A percentile compares a stretch with the other conserved stretches of the same genome.
Evolutionary conservation across 2,329 filamentous ascomycete species (phyloP).

Genomic region (Alternaria metachromatica): DNA sequence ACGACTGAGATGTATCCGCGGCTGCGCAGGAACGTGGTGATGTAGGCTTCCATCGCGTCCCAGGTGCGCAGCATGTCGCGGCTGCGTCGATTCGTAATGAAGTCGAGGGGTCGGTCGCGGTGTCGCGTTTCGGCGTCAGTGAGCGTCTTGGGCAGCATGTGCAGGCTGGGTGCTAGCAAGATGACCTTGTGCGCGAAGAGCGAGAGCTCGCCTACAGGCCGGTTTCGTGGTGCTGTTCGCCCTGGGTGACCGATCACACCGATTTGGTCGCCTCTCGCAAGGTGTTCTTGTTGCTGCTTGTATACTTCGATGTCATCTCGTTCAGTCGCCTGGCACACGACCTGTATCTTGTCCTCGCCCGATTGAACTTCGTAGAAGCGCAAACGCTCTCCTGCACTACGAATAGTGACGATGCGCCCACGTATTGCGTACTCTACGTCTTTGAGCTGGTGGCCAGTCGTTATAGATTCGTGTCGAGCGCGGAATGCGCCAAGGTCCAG

Average conservation of each 20-base stretch:
- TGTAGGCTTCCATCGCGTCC: slow-evolving; percentile 85
- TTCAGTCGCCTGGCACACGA: neutral
- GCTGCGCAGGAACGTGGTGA: slow-evolving; percentile 86
- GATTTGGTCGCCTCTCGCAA: slow-evolving; percentile 49
- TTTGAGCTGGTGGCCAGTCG: neutral
- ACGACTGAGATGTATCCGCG: slow-evolving; percentile 92
- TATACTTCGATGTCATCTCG: neutral
- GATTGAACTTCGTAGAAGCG: neutral
- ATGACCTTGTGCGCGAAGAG: slow-evolving; percentile 88
- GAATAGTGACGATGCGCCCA: neutral
- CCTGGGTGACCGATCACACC: slow-evolving; percentile 85
- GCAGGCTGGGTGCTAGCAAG: slow-evolving; percentile 88
- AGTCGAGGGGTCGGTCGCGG: slow-evolving; percentile 90
- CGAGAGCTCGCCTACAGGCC: slow-evolving; percentile 88
- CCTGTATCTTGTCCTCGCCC: neutral
- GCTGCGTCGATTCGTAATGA: slow-evolving; percentile 93
- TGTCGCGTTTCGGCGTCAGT: slow-evolving; percentile 94
- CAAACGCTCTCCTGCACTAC: neutral
- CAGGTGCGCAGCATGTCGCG: slow-evolving; percentile 84
- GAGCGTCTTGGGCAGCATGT: slow-evolving; percentile 82
- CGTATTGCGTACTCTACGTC: neutral
- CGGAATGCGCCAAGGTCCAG: neutral
- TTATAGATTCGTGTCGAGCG: neutral
- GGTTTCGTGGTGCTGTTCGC: slow-evolving; percentile 85
- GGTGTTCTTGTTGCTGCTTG: neutral